Base-by-base conservation (phyloP, 2,329 filamentous ascomycete genomes). In the Hyphodiscus sp. region DNA sequence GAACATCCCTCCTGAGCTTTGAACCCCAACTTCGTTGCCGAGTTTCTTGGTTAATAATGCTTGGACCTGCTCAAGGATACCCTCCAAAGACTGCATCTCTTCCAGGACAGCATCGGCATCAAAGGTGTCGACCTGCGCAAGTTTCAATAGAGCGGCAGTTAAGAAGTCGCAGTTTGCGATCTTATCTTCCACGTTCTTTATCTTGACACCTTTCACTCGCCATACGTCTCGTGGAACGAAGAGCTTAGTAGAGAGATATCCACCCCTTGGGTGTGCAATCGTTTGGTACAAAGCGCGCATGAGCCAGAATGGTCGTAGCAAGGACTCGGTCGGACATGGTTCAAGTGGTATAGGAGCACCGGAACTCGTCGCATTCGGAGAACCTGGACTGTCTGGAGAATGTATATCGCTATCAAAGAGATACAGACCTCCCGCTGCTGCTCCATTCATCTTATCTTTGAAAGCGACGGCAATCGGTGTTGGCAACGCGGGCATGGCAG, bases 291-390 rank as follows among this genome's bases (percentile, higher is more conserved):
- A 78, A 57, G 88, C 91, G 51, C 94, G 85, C 89, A 99, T 96
- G 45, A 99, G 77, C 94, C 94, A 99, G 70, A 96, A 99, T 1
- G 94, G 95, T 19, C 94, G 85, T n/a, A 97, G 77, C 64, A 96
- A 79, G 55, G 86, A 85, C 42, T 95, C 90, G 38, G 87, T 89
- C 1, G 94, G 94, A 67, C 95, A 99, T 2, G 94, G 88, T 66
- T 99, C 94, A 5, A 99, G 78, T 0, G 90, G 82, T 20, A 86
- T 79, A 13, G 91, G 91, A 1, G 83, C 80, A 60, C 90, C 84
- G 0, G 74, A 65, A 13, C 76, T 74, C n/a, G 79, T 68, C 2
- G 78, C 74, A 53, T 86, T 85, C 2, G 85, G 82, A n/a, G 82
- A 84, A 2, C 83, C 83, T 0, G 87, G 79, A 30, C 72, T 77